Conservation (phyloP, 2,329 filamentous ascomycete species). For the Sporothrix protearum region DNA sequence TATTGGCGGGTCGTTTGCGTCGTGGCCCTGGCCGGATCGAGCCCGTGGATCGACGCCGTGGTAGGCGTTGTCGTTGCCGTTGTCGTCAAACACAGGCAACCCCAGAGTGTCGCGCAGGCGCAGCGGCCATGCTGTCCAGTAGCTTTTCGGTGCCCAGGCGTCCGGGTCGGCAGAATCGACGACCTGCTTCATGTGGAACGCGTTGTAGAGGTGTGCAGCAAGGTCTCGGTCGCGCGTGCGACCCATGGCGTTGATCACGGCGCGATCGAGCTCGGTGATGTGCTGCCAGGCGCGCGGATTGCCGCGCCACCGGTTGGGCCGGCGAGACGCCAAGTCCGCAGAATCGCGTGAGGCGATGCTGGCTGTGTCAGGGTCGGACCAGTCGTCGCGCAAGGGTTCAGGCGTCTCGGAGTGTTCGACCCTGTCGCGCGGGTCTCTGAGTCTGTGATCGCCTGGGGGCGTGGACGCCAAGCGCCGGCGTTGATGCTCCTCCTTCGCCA, state of each 20-base stretch:
- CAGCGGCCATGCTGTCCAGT: slow-evolving; percentile 87
- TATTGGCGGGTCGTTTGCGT: background rate
- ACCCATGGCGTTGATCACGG: slow-evolving; percentile 60
- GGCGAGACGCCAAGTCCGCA: slow-evolving; percentile 46
- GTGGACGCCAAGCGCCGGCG: background rate
- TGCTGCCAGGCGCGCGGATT: slow-evolving; percentile 62
- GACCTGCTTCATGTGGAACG: slow-evolving; percentile 62
- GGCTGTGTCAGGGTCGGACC: slow-evolving; percentile 46
- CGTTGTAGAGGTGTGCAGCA: slow-evolving; percentile 73
- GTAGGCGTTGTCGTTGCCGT: slow-evolving; percentile 43
- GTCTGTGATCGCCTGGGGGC: background rate
- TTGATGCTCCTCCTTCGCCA: background rate
- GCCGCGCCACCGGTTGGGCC: slow-evolving; percentile 73
- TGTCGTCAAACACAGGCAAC: slow-evolving; percentile 24
- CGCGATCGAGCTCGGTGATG: slow-evolving; percentile 60
- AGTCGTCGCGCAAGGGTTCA: background rate
- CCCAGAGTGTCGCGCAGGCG: slow-evolving; percentile 27
- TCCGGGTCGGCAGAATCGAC: slow-evolving; percentile 28
- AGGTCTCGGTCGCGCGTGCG: slow-evolving; percentile 64
- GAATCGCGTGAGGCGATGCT: slow-evolving; percentile 47
- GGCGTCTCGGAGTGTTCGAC: background rate
- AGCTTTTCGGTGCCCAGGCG: slow-evolving; percentile 52
- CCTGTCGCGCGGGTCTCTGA: background rate
- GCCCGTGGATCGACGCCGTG: slow-evolving; percentile 39
- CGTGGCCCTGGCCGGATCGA: background rate